phyloP scores from a whole-genome alignment of 164 flowering plant genomes.

The Vitis rotundifolia region DNA sequence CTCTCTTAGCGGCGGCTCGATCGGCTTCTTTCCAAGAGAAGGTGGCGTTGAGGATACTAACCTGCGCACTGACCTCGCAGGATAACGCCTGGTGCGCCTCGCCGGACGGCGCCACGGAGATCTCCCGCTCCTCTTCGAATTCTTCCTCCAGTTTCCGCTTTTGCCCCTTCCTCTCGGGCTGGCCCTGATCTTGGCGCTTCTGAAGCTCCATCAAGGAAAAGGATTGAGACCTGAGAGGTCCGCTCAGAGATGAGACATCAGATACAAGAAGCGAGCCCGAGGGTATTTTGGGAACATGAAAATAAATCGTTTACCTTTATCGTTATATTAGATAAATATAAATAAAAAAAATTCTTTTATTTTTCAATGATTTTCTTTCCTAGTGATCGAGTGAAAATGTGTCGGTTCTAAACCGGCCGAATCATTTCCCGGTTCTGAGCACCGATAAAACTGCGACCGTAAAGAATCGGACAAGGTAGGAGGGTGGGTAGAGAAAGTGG shows the following conservation, averaged over 20 bases:
- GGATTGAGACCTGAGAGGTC: slow-evolving; percentile 1
- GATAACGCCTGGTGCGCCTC: slow-evolving; percentile 39
- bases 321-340: no score
- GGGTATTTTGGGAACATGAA: slow-evolving; percentile 30
- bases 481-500: no score
- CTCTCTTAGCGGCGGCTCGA: slow-evolving; percentile 82
- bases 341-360: background rate
- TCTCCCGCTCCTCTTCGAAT: slow-evolving; percentile 29
- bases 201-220: slow-evolving; percentile 43
- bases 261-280: slow-evolving; percentile 7
- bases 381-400: background rate
- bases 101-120: slow-evolving; percentile 26
- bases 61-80: slow-evolving; percentile 55
- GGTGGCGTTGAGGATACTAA: slow-evolving; percentile 39
- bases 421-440: slow-evolving; percentile 14
- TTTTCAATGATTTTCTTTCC: slow-evolving; percentile 4
- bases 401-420: slow-evolving; percentile 19
- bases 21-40: slow-evolving; percentile 76
- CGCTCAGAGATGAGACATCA: slow-evolving; percentile 9
- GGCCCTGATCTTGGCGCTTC: slow-evolving; percentile 25
- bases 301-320: background rate
- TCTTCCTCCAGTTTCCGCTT: slow-evolving; percentile 76
- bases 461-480: background rate
- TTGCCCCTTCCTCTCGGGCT: slow-evolving; percentile 66
- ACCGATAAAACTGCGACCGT: slow-evolving; percentile 16